phyloP scores from a whole-genome alignment of 2,329 filamentous ascomycete species.

The Ilyonectria robusta region DNA sequence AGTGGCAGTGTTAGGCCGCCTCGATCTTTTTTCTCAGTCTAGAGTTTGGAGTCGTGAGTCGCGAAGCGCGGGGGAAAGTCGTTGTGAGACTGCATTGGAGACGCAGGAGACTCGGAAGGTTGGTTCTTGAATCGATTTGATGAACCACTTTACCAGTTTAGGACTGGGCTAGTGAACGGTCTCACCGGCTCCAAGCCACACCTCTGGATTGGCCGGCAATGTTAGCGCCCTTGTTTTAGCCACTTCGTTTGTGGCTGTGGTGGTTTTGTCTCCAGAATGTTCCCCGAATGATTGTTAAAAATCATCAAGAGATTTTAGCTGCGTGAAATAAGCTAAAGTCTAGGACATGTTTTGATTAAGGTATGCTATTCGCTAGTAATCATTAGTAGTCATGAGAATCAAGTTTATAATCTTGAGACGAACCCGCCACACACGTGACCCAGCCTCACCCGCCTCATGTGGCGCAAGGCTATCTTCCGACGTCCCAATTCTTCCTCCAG shows the following conservation, averaged over 20 bases:
- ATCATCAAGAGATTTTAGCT: not conserved
- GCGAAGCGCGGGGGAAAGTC: slow-evolving; percentile 6
- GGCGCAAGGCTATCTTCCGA: slow-evolving; percentile 45
- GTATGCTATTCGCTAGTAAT: too few relatives aligned
- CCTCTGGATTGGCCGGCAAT: slow-evolving; percentile 8
- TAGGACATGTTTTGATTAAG: slow-evolving; percentile 37
- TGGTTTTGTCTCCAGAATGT: slow-evolving; percentile 17
- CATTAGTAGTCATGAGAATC: too few relatives aligned
- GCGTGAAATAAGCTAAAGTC: not conserved
- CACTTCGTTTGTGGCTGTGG: slow-evolving; percentile 16
- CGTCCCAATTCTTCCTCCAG: slow-evolving; percentile 40
- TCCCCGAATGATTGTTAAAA: slow-evolving; percentile 6
- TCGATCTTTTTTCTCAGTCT: slow-evolving; percentile 11
- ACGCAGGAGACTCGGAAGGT: slow-evolving; percentile 12
- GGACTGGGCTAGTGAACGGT: slow-evolving; percentile 17
- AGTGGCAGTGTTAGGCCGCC: not conserved
- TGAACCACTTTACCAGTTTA: slow-evolving; percentile 27
- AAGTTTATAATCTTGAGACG: too few relatives aligned
- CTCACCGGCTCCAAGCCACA: slow-evolving; percentile 13
- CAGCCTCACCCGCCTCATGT: slow-evolving; percentile 38
- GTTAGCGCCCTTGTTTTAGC: slow-evolving; percentile 24
- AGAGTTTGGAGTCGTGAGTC: not conserved
- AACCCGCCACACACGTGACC: slow-evolving; percentile 49
- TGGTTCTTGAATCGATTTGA: slow-evolving; percentile 18
- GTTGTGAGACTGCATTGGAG: slow-evolving; percentile 8